A percentile compares a stretch with the other conserved stretches of the same genome.
phyloP scores from a whole-genome alignment of 2,329 filamentous ascomycete genomes.

The Colletotrichum karsti region DNA sequence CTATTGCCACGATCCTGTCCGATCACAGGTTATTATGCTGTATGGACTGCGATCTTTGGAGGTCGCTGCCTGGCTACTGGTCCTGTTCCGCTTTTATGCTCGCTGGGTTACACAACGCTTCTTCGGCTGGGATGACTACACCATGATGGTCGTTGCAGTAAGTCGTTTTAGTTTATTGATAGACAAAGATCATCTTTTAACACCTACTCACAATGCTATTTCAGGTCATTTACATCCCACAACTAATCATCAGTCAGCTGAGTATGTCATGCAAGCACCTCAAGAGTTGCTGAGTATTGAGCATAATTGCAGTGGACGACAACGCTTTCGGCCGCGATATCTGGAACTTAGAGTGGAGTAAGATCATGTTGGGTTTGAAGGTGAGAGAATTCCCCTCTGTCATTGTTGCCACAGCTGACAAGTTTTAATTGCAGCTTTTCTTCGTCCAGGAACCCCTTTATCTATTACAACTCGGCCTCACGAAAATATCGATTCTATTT shows the following conservation, averaged over 20 bases:
- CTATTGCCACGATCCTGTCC: background rate
- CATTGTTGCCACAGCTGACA: background rate
- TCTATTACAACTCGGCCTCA: background rate
- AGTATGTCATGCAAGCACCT: background rate
- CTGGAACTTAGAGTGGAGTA: constrained; percentile 4
- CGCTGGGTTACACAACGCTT: background rate
- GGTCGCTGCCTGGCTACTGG: background rate
- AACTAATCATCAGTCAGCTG: constrained; percentile 1
- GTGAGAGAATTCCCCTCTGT: background rate
- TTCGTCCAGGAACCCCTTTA: constrained; percentile 5
- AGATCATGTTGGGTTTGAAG: constrained; percentile 9
- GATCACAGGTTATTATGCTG: background rate
- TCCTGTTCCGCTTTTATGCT: constrained; percentile 2
- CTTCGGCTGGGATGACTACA: background rate
- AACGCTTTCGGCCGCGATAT: constrained; percentile 8
- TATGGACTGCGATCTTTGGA: background rate
- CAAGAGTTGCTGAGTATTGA: background rate
- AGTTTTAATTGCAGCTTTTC: background rate
- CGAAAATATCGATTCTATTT: background rate
- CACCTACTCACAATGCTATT: background rate
- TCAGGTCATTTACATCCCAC: background rate
- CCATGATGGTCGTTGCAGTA: background rate
- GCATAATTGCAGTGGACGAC: background rate
- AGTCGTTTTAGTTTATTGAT: background rate
- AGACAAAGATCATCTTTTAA: background rate